Evolutionary conservation across 768 basidiomycete genomes (phyloP).

Genomic region (Postia placenta): DNA sequence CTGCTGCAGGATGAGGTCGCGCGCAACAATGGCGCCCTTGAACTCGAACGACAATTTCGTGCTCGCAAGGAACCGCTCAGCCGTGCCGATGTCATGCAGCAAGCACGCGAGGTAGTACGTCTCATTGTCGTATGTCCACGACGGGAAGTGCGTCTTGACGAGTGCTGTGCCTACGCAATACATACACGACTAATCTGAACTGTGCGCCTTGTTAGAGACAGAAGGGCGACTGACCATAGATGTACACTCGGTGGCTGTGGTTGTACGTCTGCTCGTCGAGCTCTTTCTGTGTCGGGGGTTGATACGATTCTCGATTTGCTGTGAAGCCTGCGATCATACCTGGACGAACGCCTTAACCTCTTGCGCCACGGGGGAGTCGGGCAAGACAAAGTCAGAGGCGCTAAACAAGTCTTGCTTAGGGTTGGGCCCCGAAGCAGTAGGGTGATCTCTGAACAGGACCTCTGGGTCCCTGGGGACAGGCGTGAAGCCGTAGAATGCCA

Average conservation of each 20-base stretch:
- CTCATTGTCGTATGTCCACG: conserved; percentile 39
- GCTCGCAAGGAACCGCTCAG: conserved; percentile 39
- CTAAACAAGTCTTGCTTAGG: conserved; percentile 37
- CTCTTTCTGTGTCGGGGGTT: conserved; percentile 28
- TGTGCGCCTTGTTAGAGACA: neutral
- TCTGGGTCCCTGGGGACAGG: conserved; percentile 44
- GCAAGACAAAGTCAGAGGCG: conserved; percentile 36
- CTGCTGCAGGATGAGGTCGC: conserved; percentile 37
- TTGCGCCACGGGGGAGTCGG: conserved; percentile 33
- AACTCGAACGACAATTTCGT: conserved; percentile 56
- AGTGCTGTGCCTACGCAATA: conserved; percentile 40
- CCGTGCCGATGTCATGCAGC: conserved; percentile 48
- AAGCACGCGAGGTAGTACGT: conserved; percentile 47
- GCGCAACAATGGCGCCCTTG: conserved; percentile 47
- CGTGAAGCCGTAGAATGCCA: conserved; percentile 36
- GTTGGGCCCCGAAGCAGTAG: conserved; percentile 34
- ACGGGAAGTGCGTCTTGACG: conserved; percentile 38
- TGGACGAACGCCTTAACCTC: conserved; percentile 35
- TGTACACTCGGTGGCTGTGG: conserved; percentile 43
- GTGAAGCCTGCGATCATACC: no score
- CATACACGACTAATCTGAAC: neutral
- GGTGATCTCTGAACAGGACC: conserved; percentile 39
- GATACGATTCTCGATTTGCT: no score
- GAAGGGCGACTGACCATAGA: conserved; percentile 33
- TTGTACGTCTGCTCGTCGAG: conserved; percentile 41